Conservation (phyloP, 1,284 basidiomycete genomes). For the Cystobasidium slooffiae region DNA sequence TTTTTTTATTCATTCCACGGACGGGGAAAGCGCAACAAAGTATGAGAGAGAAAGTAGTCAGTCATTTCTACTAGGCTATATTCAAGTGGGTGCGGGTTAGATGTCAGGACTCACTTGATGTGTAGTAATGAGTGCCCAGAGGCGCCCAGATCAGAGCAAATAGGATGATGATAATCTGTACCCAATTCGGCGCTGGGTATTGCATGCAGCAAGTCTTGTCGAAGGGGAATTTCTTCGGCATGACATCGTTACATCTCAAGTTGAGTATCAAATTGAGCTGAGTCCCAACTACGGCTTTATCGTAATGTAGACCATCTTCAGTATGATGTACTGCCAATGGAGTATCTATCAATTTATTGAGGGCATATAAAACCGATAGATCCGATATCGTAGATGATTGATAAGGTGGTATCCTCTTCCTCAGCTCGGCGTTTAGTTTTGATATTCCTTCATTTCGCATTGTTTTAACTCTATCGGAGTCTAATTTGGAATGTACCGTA, state of each 20-base stretch:
- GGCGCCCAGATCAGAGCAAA: constrained; percentile 66
- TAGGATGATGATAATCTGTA: constrained; percentile 68
- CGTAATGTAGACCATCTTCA: constrained; percentile 81
- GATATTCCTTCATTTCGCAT: constrained; percentile 78
- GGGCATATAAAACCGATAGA: constrained; percentile 70
- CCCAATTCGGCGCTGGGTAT: constrained; percentile 69
- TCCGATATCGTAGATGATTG: constrained; percentile 57
- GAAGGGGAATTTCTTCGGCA: constrained; percentile 70
- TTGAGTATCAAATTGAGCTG: constrained; percentile 83
- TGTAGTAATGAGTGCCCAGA: constrained; percentile 59
- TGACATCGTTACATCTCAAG: constrained; percentile 73
- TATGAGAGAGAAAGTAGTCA: not conserved
- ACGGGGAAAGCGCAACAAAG: not conserved
- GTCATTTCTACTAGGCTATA: not conserved
- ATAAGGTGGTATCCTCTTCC: constrained; percentile 58
- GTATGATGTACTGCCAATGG: constrained; percentile 62
- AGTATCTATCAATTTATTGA: constrained; percentile 73
- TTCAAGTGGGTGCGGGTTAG: not conserved
- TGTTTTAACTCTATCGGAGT: constrained; percentile 66
- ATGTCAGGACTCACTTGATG: constrained; percentile 55
- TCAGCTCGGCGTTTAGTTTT: constrained; percentile 82
- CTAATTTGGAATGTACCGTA: constrained; percentile 66
- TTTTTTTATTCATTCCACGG: constrained; percentile 22
- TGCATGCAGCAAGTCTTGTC: constrained; percentile 81
- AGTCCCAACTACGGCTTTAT: constrained; percentile 65